These are phyloP conservation scores for Gloeopeniophorella convolvens DNA, from an alignment of 768 basidiomycete genomes.

Conservation along the genomic window DNA sequence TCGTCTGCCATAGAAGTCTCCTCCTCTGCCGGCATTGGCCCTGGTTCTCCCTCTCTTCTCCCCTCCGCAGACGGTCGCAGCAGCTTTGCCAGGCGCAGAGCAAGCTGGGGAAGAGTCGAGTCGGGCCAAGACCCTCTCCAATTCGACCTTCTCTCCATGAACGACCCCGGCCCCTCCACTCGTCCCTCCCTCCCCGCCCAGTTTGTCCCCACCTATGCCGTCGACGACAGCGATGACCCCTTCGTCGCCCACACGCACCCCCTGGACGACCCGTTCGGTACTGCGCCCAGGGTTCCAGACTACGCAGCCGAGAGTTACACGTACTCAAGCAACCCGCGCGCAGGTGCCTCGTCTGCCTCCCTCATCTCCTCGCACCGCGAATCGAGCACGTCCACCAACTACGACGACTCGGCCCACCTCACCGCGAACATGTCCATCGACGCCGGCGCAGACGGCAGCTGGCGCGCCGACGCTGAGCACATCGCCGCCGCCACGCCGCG, in stretches of 20 bases:
- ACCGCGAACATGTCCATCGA: conserved; percentile 44
- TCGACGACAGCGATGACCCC: conserved; percentile 42
- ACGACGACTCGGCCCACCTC: conserved; percentile 55
- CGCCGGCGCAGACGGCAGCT: conserved; percentile 26
- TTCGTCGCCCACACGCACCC: conserved; percentile 39
- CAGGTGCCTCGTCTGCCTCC: conserved; percentile 47
- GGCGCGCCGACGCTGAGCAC: conserved; percentile 21
- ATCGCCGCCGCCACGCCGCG: conserved; percentile 32
- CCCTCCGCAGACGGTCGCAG: conserved; percentile 23
- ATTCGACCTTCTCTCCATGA: conserved; percentile 29
- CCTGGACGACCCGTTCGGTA: conserved; percentile 27
- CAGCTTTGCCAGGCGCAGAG: conserved; percentile 42
- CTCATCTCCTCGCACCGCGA: conserved; percentile 35
- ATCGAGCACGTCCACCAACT: conserved; percentile 33
- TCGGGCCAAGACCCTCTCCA: conserved; percentile 42
- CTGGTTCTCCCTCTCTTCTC: conserved; percentile 48
- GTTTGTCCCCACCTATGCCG: conserved; percentile 11
- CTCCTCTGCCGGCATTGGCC: conserved; percentile 40
- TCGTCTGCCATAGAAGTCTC: conserved; percentile 52
- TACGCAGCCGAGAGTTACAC: conserved; percentile 24
- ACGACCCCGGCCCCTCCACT: conserved; percentile 21
- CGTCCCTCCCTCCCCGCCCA: background rate
- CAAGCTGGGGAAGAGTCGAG: conserved; percentile 51
- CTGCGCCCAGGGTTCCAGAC: conserved; percentile 3
- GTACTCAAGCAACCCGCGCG: conserved; percentile 36